phyloP scores from a whole-genome alignment of 1,139 yeast genomes.

The Nakaseomyces uthaithaninus region DNA sequence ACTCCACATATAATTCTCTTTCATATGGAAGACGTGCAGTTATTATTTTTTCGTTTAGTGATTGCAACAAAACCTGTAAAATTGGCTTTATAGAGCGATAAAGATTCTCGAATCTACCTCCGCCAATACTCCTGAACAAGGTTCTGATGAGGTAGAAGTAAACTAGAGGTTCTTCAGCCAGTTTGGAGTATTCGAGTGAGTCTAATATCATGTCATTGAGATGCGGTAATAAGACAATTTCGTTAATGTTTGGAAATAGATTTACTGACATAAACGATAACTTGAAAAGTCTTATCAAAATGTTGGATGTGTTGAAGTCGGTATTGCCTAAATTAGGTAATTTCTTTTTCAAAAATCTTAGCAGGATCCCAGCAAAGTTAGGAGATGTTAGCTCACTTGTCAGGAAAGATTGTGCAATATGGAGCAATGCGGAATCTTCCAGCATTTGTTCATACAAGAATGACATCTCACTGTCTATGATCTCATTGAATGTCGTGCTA shows the following conservation, averaged over 20 bases:
- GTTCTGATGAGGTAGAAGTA: constrained; percentile 85
- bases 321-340: constrained; percentile 74
- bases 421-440: constrained; percentile 77
- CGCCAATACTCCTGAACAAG: constrained; percentile 87
- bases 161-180: constrained; percentile 86
- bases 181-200: constrained; percentile 71
- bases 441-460: constrained; percentile 73
- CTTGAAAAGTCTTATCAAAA: constrained; percentile 78
- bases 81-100: constrained; percentile 91
- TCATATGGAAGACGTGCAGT: constrained; percentile 86
- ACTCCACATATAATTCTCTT: constrained; percentile 85
- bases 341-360: constrained; percentile 66
- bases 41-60: constrained; percentile 71
- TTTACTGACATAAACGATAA: constrained; percentile 94
- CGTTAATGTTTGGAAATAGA: constrained; percentile 80
- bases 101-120: constrained; percentile 86
- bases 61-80: constrained; percentile 75
- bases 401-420: constrained; percentile 86
- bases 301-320: constrained; percentile 69
- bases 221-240: constrained; percentile 79
- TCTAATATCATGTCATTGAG: constrained; percentile 73
- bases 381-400: constrained; percentile 93
- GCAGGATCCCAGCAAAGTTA: constrained; percentile 79
- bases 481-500: constrained; percentile 92
- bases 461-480: constrained; percentile 73